Evolutionary conservation across 768 basidiomycete species (phyloP), one percentile per base, ranked within the genome.

Genomic region (Collybia sp.): DNA sequence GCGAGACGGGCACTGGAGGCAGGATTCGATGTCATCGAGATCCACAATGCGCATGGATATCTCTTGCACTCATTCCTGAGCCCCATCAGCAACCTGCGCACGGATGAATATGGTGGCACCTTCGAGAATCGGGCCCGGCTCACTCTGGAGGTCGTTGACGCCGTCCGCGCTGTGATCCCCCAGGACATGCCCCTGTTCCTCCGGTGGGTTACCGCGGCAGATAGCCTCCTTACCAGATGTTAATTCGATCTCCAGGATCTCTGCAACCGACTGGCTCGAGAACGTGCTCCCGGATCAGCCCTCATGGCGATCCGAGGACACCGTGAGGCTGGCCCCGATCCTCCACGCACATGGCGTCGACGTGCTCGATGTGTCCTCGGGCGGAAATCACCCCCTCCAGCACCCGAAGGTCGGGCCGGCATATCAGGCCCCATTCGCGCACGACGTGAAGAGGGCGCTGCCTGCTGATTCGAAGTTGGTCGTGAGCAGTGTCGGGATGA

Each of bases 191-290:
- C 84, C 2, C 62, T 85, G 18, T 80, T 83, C 58, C 65, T 77
- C 45, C 71, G 83, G 74, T 73, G 45, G 15, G 63, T 40, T 19
- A 17, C 32, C 20, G 48, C 67, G 15, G 12, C 32, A 11, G 46
- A 43, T 49, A 9, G 45, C 33, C 25, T 18, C n/a, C 13, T 20
- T 40, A 41, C 35, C 10, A 16, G 1, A 10, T 10, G 17, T 40
- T 16, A 45, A 39, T 25, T 17, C n/a, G 12, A 20, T 18, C 15
- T 4, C 34, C 34, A 70, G 73, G 15, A 55, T 85, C 18, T 76
- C 75, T 33, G 85, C 78, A 6, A 76, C 74, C 1, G 84, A 85
- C 49, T 82, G 83, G 75, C 63, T 79, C 8, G 73, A 75, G 47
- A 62, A 69, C 33, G 64, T 68, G 3, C 64, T 71, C 0, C 73